Base-by-base conservation (phyloP, 257 asterid species). In the Capsicum chinense region DNA sequence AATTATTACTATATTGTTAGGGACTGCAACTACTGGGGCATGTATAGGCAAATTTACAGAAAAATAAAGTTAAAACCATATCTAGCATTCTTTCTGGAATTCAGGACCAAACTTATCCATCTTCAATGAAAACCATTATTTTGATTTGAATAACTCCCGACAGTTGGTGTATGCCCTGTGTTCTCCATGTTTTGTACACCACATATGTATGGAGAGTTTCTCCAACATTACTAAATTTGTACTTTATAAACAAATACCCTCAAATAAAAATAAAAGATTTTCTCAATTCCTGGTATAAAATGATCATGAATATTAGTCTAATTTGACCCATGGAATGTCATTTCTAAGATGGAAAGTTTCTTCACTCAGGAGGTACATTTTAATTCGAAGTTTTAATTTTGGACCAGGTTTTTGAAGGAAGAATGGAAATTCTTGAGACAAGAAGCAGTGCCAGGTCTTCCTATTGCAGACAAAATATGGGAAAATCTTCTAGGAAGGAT, bases 391-490 rank as follows among this genome's bases (percentile, higher is more conserved):
- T 67, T 66, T 69, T 67, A 86, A 59, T 13, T 68, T 52, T 69
- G 37, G 79, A 88, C 87, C 94, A 97, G 99, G 86, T 95, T 95
- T 88, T 88, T 97, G 81, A 83, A 88, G 70, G 97, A 90, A 89
- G 99, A 97, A 87, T 91, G 98, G 99, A 89, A 88, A 63, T 84
- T 87, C 82, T 87, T 93, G 73, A 90, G 83, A 64, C 79, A 86
- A 87, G 91, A 64, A 84, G 86, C 88, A 54, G 88, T 44, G n/a
- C 84, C 90, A 76, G 86, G 86, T 86, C 89, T 81, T 66, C 95
- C 92, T 52, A 81, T 95, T 9, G 83, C 93, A 83, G 90, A 89
- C 26, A 86, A 83, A 81, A 82, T 93, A 86, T 94, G 97, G 97
- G 89, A 87, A 79, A 88, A 79, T 59, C 92, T 94, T 84, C 89